Percentiles rank a stretch among this genome's conserved stretches.
phyloP scores from a whole-genome alignment of 2,329 filamentous ascomycete species.

The Alternaria sp. region DNA sequence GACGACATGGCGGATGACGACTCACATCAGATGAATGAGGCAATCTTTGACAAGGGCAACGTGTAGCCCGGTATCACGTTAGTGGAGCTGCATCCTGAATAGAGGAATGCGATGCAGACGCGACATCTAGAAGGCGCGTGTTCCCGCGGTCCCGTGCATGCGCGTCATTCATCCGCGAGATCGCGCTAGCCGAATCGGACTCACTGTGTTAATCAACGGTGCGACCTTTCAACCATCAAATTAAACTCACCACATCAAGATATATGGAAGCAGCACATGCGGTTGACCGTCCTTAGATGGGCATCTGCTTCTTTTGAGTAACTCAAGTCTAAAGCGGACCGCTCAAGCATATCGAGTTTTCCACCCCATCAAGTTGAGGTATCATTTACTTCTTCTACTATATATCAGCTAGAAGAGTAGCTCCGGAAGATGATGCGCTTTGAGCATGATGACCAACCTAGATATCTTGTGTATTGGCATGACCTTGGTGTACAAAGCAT shows the following conservation, averaged over 20 bases:
- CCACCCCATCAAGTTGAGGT: neutral
- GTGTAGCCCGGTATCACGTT: neutral
- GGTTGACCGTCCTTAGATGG: neutral
- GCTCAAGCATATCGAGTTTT: neutral
- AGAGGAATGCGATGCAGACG: conserved; percentile 10
- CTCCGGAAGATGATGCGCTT: too few relatives aligned
- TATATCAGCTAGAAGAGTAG: neutral
- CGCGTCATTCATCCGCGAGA: conserved; percentile 42
- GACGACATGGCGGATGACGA: conserved; percentile 53
- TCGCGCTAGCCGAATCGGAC: conserved; percentile 25
- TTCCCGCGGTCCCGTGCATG: conserved; percentile 45
- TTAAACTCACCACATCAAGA: neutral
- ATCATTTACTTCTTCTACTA: neutral
- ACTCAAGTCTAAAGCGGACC: neutral
- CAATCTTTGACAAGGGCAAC: neutral
- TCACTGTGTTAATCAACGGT: neutral
- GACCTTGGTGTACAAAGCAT: neutral
- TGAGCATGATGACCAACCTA: neutral
- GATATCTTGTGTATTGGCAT: neutral
- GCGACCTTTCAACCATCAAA: neutral
- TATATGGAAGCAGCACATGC: neutral
- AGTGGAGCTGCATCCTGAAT: neutral
- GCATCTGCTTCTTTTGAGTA: neutral
- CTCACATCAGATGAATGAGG: conserved; percentile 3
- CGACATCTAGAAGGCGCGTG: conserved; percentile 31